Evolutionary conservation across 108 stramenopile species (phyloP).

Genomic region (Stephanodiscus triporus): DNA sequence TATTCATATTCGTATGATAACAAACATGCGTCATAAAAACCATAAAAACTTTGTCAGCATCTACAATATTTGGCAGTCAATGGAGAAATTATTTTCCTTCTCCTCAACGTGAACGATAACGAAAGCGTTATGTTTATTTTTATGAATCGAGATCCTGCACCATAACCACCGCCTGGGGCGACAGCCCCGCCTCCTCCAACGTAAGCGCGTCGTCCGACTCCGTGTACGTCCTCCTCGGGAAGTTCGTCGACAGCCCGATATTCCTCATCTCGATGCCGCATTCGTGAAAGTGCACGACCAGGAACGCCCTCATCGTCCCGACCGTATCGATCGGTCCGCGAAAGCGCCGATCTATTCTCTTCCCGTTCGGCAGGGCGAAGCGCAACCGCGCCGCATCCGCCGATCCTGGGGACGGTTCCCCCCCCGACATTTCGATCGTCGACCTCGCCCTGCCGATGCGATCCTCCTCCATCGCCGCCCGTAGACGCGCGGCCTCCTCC

Average conservation of each 20-base stretch:
- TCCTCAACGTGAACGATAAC: too few relatives aligned
- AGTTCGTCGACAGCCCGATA: constrained; percentile 76
- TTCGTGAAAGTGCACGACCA: constrained; percentile 75
- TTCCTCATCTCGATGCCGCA: constrained; percentile 55
- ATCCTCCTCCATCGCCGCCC: constrained; percentile 43
- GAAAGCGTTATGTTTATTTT: too few relatives aligned
- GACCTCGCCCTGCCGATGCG: too few relatives aligned
- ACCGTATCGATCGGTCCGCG: constrained; percentile 56
- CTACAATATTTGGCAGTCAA: too few relatives aligned
- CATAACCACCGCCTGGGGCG: constrained; percentile 85
- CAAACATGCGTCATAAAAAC: too few relatives aligned
- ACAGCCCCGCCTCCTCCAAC: constrained; percentile 71
- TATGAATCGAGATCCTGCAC: constrained; percentile 90
- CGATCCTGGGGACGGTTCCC: constrained; percentile 35
- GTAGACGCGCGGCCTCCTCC: constrained; percentile 32
- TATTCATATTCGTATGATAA: too few relatives aligned
- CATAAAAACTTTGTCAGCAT: too few relatives aligned
- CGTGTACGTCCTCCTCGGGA: constrained; percentile 68
- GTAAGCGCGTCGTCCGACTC: constrained; percentile 54
- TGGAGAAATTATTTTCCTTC: too few relatives aligned
- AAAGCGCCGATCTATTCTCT: constrained; percentile 80
- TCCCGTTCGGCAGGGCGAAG: constrained; percentile 78
- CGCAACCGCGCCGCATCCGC: constrained; percentile 59
- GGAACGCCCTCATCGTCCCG: constrained; percentile 65
- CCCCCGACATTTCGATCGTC: constrained; percentile 39